Evolutionary conservation across 2,329 filamentous ascomycete genomes (phyloP).

Genomic region (Hypoxylon sp.): DNA sequence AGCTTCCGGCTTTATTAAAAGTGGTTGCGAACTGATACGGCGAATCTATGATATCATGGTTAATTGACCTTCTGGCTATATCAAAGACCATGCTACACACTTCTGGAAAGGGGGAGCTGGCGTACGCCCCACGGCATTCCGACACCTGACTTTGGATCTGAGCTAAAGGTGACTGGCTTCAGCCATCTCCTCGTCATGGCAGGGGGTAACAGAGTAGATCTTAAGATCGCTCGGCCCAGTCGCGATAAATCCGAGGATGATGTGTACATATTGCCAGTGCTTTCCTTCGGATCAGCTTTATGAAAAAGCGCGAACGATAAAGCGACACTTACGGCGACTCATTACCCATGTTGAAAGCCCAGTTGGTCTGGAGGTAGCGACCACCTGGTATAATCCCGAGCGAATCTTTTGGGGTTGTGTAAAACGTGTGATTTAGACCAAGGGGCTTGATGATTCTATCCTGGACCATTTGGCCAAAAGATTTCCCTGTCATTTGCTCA

Average conservation of each 20-base stretch:
- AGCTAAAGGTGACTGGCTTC: constrained; percentile 52
- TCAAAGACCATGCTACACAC: constrained; percentile 22
- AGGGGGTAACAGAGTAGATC: constrained; percentile 52
- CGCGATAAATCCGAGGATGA: constrained; percentile 53
- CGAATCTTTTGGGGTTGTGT: constrained; percentile 52
- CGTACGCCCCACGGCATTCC: constrained; percentile 56
- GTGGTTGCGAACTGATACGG: constrained; percentile 52
- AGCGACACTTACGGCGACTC: constrained; percentile 51
- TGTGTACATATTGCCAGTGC: constrained; percentile 55
- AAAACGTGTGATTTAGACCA: constrained; percentile 54
- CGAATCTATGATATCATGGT: constrained; percentile 34
- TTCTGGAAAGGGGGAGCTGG: constrained; percentile 47
- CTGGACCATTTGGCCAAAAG: constrained; percentile 53
- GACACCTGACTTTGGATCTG: constrained; percentile 51
- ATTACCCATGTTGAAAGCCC: constrained; percentile 54
- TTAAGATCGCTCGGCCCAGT: constrained; percentile 53
- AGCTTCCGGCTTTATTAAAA: constrained; percentile 55
- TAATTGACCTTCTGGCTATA: background rate
- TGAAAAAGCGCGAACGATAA: background rate
- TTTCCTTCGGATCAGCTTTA: constrained; percentile 27
- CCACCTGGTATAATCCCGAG: constrained; percentile 56
- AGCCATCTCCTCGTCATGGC: constrained; percentile 55
- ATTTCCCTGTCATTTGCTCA: constrained; percentile 55
- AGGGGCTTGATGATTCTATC: constrained; percentile 54
- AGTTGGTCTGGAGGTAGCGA: constrained; percentile 49